Evolutionary conservation across 169 alveolate genomes (phyloP).

Genomic region (Plasmodium cynomolgi): DNA sequence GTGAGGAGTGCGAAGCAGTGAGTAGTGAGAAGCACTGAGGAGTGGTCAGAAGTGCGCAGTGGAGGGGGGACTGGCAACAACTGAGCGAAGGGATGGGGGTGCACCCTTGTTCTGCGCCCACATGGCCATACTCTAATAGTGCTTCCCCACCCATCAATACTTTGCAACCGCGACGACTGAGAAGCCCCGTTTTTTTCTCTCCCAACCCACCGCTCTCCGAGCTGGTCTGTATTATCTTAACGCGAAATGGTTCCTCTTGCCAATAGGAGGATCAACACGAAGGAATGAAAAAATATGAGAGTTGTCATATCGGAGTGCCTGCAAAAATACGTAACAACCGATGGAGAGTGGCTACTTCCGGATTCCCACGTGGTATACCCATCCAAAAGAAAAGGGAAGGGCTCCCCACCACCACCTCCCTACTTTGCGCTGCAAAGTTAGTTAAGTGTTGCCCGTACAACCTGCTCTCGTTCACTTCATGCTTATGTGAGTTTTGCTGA

Average conservation of each 20-base stretch:
- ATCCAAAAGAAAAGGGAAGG: background rate
- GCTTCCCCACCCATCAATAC: background rate
- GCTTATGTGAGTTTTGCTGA: too few relatives aligned
- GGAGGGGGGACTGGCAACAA: too few relatives aligned
- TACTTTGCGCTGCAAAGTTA: background rate
- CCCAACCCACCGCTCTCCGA: background rate
- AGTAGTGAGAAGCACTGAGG: background rate
- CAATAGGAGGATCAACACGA: background rate
- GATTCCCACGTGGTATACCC: background rate
- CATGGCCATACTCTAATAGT: background rate
- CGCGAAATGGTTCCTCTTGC: background rate
- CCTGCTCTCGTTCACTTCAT: background rate
- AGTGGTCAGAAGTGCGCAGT: background rate
- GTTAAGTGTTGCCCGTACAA: background rate
- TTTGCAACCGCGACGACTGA: background rate
- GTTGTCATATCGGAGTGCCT: background rate
- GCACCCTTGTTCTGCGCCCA: background rate
- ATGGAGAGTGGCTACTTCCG: background rate
- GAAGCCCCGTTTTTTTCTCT: background rate
- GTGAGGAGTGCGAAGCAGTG: too few relatives aligned
- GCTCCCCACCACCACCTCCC: background rate
- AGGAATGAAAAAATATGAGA: background rate
- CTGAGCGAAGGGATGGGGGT: background rate
- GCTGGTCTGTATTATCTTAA: background rate
- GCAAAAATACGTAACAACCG: background rate